phyloP scores from a whole-genome alignment of 441 rosid species.

The Euphorbia corollata region DNA sequence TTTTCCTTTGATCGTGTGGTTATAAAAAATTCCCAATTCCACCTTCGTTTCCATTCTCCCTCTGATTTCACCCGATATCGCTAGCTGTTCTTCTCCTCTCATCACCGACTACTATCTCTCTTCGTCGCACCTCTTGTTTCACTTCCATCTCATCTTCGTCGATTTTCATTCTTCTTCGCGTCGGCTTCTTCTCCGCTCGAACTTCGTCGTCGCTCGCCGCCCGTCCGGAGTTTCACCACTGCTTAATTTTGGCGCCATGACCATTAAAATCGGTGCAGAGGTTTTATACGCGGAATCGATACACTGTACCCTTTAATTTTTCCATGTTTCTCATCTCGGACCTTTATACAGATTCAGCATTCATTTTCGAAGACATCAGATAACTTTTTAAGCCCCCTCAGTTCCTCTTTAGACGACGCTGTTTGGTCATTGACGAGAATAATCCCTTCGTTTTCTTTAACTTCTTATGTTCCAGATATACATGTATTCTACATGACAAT shows the following conservation, averaged over 20 bases:
- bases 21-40: too few relatives aligned
- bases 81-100: too few relatives aligned
- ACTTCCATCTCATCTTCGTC: too few relatives aligned
- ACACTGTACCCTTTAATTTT: not conserved
- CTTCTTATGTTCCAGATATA: not conserved
- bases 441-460: not conserved
- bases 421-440: not conserved
- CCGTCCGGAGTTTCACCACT: too few relatives aligned
- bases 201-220: too few relatives aligned
- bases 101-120: too few relatives aligned
- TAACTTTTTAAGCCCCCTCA: not conserved
- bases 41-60: too few relatives aligned
- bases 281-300: not conserved
- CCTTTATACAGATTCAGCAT: not conserved
- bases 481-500: not conserved
- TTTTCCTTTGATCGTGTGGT: too few relatives aligned
- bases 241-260: not conserved
- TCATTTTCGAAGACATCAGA: not conserved
- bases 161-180: too few relatives aligned
- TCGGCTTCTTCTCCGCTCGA: too few relatives aligned
- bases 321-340: not conserved
- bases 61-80: too few relatives aligned
- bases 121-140: too few relatives aligned
- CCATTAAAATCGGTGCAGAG: not conserved
- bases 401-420: not conserved